Evolutionary conservation across 805 yeast genomes (phyloP), one percentile per base, ranked within the genome.

Genomic region (Saturnispora diversa): DNA sequence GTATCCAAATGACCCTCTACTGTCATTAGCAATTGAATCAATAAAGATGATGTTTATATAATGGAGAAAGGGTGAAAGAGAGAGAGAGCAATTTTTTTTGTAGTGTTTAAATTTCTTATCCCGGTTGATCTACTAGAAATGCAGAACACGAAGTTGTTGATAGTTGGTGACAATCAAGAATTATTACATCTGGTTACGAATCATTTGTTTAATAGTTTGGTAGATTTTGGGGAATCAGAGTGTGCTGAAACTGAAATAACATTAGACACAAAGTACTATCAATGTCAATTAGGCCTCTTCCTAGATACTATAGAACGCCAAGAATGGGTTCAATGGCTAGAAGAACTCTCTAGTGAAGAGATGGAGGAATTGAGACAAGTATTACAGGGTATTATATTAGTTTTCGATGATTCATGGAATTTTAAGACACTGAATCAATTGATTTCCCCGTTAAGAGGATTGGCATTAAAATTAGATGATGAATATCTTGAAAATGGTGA

Each of bases 361-460:
- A 60, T 54, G 43, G 47, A 44, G n/a, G 77, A 71, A 38, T 51
- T 74, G 23, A 54, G 77, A 24, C 71, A 68, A 16, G 69, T 51
- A 1, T 31, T 74, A 3, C 70, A 67, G 30, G 37, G 37, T 6
- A 17, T 39, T 21, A 16, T 38, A 12, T n/a, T 37, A 20, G 10
- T 42, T 37, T 7, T 25, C 3, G 13, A 33, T 4, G 21, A 26
- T 8, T 20, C 34, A n/a, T 23, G 17, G 21, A 12, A 24, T 9
- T 15, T 23, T 5, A 12, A 15, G 6, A 16, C n/a, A 16, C 10
- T 39, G 10, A 11, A 21, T 6, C 15, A 17, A 22, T 13, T 31
- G 5, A 20, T 17, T 20, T 13, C 16, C 10, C 19, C 26, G 13
- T 16, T 39, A 13, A 26, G 13, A 26, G 8, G 17, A 5, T 31